These are phyloP conservation scores for Eucalyptus cloeziana DNA, from an alignment of 345 rosid species.

Conservation along the genomic window DNA sequence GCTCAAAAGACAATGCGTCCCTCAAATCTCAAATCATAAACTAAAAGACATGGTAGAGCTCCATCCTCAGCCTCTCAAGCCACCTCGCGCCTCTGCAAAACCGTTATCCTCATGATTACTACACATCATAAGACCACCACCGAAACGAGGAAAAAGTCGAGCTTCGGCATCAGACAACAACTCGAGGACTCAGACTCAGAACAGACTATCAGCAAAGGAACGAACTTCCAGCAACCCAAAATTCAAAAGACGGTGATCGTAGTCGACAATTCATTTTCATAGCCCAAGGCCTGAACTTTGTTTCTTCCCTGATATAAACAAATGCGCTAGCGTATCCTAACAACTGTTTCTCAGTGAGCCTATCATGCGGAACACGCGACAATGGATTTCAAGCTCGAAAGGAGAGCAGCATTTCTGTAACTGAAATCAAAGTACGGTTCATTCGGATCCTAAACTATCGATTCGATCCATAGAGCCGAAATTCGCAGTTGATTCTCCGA, in stretches of 20 bases:
- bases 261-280: neutral
- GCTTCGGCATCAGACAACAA: neutral
- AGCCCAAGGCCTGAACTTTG: neutral
- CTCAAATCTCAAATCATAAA: neutral
- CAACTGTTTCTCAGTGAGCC: neutral
- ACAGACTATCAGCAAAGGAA: neutral
- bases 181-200: neutral
- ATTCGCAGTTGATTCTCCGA: neutral
- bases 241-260: neutral
- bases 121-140: neutral
- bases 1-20: neutral
- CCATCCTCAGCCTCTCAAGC: neutral
- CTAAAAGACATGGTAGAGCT: neutral
- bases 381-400: neutral
- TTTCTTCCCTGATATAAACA: neutral
- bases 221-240: neutral
- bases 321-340: neutral
- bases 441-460: neutral
- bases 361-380: neutral
- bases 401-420: neutral
- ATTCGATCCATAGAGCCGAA: neutral
- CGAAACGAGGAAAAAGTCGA: neutral
- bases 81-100: neutral
- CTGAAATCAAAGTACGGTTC: neutral
- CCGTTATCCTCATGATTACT: neutral